Evolutionary conservation across 2,329 filamentous ascomycete species (phyloP), one percentile per base, ranked within the genome.

Genomic region (Nemania sp.): DNA sequence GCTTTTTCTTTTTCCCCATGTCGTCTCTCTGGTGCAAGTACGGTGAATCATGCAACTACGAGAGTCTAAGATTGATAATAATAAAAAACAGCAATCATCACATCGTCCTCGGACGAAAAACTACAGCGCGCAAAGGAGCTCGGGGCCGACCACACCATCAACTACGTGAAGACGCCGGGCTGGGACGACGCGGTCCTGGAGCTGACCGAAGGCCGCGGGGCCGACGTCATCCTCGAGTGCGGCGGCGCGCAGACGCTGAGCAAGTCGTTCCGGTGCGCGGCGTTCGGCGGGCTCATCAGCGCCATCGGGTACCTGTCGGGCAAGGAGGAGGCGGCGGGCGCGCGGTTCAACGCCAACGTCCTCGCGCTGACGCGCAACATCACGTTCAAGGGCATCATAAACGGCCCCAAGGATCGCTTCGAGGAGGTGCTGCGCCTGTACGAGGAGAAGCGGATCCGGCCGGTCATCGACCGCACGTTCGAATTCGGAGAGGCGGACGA

Each of bases 371-470:
- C 68, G 43, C 63, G 73, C 37, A 77, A 79, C 53, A 73, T 75
- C 37, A 77, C 75, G 11, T 64, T 76, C 53, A 78, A 76, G 66
- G 74, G 85, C 0, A 82, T 87, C 7, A 64, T 86, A 32, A 87
- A 87, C 68, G 85, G 85, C 0, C 83, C 84, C 0, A 80, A 79
- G 64, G 83, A 85, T 63, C 75, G 80, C 42, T 82, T 85, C 59
- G 80, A 83, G 72, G 83, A 86, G 72, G 83, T 85, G 81, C 64
- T 80, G 39, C 57, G 48, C 34, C 80, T 81, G 47, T 82, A 82
- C 63, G 74, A 78, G 59, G 68, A 73, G 48, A 74, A 80, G 59
- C 53, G 70, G 62, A 80, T 84, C 42, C 74, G 70, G 51, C 81
- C 82, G 3, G 77, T 84, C 0, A 74, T 85, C 40, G 77, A 80